Evolutionary conservation across 2,329 filamentous ascomycete species (phyloP), one percentile per base, ranked within the genome.

Genomic region (Curvularia sp.): DNA sequence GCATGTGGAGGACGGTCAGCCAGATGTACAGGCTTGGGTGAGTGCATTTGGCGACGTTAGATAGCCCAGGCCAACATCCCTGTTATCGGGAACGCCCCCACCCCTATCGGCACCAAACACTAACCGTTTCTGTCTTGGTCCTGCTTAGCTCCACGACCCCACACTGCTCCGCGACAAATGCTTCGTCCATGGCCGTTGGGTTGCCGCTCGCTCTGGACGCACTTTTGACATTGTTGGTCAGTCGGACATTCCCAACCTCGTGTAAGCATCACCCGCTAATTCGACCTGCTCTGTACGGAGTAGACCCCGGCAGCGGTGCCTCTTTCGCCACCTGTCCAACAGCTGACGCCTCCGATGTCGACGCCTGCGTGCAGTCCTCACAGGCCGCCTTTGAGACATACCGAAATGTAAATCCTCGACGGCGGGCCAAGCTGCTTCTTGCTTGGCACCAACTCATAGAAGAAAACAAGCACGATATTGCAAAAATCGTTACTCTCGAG

Each of bases 381-480:
- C 43, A 54, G 28, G 23, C 34, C 12, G 52, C 52, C 3, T 54
- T 54, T 13, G 30, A 48, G 9, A 41, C 13, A 9, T 54, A 27
- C 9, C 45, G 43, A 10, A 21, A 21, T 13, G 21, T 36, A 6
- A 54, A 41, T 23, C 43, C 52, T 5, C 32, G 52, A 18, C 18
- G 6, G 19, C 28, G 45, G 19, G 43, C 52, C 10, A 43, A 55
- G 25, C 30, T 28, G 18, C 27, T 55, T 8, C 34, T 49, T 15
- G 43, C 43, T 2, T 55, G 52, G 52, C 21, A 48, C 4, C 43
- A 34, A 10, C 30, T 49, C n/a, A 55, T 55, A 28, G n/a, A 23
- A 12, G 52, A 49, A 15, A 49, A 49, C 8, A 27, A 23, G 13
- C 15, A 43, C 9, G 52, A 55, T 23, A 41, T 49, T 9, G 34